Evolutionary conservation across 768 basidiomycete species (phyloP), one percentile per base, ranked within the genome.

Genomic region (Tylopilus cervinicoccineus): DNA sequence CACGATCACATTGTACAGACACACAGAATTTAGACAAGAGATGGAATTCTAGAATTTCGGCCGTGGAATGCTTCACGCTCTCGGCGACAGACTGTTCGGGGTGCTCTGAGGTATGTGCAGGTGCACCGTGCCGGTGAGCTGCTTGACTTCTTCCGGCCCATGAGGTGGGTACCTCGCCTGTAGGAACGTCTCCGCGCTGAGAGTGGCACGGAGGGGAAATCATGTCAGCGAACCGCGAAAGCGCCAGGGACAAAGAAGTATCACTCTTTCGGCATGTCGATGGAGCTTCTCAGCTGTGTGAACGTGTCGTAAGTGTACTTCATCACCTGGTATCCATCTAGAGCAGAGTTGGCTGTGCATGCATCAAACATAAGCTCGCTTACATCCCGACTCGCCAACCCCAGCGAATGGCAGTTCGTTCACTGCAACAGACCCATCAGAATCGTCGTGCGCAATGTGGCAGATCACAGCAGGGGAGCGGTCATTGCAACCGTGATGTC

Each of bases 301-400:
- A 83, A 86, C 2, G 69, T 57, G 28, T 83, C 77, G 50, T 75
- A 85, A 43, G 75, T 78, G 55, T 76, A 72, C 54, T 76, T 76
- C 48, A 80, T 61, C 13, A 67, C 38, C 54, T 84, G 79, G 20
- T 69, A 63, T 11, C 85, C 84, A 47, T 83, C 83, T 83, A 23
- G 6, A 19, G 33, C 20, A 26, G 6, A 1, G 47, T 55, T 19
- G 48, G 49, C 22, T 27, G 27, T 43, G 12, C 48, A 26, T 44
- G 12, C 26, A 26, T 12, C 17, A 14, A 34, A 7, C 17, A 20
- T n/a, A 9, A 38, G 31, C 7, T 31, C 9, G 68, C 81, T 53
- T 61, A 85, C 84, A 76, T 45, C 85, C 84, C 2, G 83, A 84
- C 57, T 78, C 78, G 24, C 84, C 83, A 3, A 79, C 70, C 2